These are phyloP conservation scores for Neurospora sp. DNA, from an alignment of 495 filamentous ascomycete genomes.

Conservation along the genomic window DNA sequence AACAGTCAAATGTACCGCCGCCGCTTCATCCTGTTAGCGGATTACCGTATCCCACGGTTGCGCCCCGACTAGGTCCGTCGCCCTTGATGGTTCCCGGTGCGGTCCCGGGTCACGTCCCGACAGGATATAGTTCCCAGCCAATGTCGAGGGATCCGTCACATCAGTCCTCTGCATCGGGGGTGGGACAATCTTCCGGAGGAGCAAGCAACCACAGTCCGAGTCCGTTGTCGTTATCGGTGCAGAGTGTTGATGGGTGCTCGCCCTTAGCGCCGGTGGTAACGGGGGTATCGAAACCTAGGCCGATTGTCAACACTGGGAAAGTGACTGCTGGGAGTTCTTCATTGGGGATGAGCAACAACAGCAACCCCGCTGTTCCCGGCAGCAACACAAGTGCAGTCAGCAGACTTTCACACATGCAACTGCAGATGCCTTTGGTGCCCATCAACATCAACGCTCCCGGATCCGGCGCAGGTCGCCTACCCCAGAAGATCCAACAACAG, in stretches of 20 bases:
- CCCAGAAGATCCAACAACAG: neutral
- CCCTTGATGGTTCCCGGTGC: neutral
- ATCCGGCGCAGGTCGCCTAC: constrained; percentile 6
- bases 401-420: neutral
- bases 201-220: neutral
- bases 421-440: neutral
- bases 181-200: neutral
- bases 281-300: neutral
- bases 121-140: constrained; percentile 47
- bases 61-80: neutral
- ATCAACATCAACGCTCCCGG: constrained; percentile 9
- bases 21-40: neutral
- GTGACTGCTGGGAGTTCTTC: neutral
- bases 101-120: constrained; percentile 5
- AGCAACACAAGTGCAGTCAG: neutral
- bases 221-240: neutral
- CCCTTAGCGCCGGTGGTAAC: neutral
- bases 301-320: neutral
- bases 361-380: neutral
- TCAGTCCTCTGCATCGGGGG: neutral
- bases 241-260: neutral
- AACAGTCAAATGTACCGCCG: neutral
- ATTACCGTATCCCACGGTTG: neutral
- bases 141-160: constrained; percentile 38
- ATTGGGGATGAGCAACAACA: neutral